Evolutionary conservation across 345 rosid genomes (phyloP).

Genomic region (Brassica nigra): DNA sequence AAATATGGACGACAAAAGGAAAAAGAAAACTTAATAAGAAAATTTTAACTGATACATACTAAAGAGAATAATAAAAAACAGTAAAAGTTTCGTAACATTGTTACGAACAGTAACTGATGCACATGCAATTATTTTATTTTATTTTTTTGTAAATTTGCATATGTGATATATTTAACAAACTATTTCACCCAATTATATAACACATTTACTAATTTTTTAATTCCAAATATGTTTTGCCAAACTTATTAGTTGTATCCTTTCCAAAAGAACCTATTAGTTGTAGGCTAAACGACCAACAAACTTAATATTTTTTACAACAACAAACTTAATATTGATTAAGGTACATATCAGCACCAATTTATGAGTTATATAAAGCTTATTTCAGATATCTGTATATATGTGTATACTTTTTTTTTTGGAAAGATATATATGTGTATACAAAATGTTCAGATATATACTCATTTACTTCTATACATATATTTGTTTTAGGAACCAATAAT

Average conservation of each 20-base stretch:
- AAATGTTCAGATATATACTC: neutral
- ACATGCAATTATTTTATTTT: neutral
- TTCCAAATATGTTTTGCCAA: neutral
- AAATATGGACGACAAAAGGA: neutral
- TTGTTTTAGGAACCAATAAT: neutral
- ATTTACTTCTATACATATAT: neutral
- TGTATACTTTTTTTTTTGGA: no score
- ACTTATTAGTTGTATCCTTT: neutral
- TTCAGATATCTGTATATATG: neutral
- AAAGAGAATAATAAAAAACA: neutral
- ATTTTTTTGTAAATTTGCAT: neutral
- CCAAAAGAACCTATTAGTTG: neutral
- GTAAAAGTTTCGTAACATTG: neutral
- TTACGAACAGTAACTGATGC: neutral
- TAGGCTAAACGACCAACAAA: conserved; percentile 13
- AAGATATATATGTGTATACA: neutral
- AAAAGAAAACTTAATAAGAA: neutral
- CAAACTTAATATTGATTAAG: neutral
- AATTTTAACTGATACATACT: neutral
- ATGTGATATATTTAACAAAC: neutral
- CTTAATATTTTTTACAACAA: neutral
- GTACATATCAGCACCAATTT: neutral
- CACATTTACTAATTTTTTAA: neutral
- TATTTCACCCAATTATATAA: neutral
- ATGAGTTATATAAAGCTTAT: neutral